Evolutionary conservation across 2,329 filamentous ascomycete species (phyloP).

Genomic region (Helotiales sp.): DNA sequence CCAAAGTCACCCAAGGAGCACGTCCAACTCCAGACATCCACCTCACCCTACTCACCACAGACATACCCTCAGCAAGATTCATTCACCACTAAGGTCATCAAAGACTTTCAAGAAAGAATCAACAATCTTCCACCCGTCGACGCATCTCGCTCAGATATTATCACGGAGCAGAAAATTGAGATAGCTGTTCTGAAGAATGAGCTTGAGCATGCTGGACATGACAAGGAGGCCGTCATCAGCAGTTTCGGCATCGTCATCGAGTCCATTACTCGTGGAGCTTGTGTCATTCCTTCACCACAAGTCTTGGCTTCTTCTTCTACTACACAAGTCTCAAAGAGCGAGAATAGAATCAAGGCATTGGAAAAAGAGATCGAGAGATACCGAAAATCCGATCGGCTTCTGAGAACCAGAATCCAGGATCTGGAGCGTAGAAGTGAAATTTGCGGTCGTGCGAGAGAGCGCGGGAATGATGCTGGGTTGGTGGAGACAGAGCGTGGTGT

Average conservation of each 20-base stretch:
- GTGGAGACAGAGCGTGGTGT: neutral
- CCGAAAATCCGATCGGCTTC: slow-evolving; percentile 26
- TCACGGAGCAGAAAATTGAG: slow-evolving; percentile 27
- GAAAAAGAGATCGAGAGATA: slow-evolving; percentile 31
- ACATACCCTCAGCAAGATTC: neutral
- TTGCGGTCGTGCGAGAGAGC: neutral
- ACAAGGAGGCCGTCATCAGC: slow-evolving; percentile 28
- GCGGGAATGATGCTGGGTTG: neutral
- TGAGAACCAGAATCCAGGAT: slow-evolving; percentile 19
- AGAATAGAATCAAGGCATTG: slow-evolving; percentile 19
- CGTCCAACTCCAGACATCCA: neutral
- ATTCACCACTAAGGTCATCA: neutral
- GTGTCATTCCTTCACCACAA: neutral
- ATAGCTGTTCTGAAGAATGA: slow-evolving; percentile 38
- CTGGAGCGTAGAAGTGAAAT: neutral
- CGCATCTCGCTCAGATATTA: slow-evolving; percentile 7
- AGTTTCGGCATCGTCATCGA: slow-evolving; percentile 26
- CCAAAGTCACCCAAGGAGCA: neutral
- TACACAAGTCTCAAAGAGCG: neutral
- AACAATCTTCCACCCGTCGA: neutral
- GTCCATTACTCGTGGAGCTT: slow-evolving; percentile 12
- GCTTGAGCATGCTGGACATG: slow-evolving; percentile 25
- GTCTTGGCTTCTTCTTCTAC: neutral
- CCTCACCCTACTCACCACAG: neutral
- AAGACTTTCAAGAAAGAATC: neutral